Evolutionary conservation across 306 rosid species (phyloP).

Genomic region (Glycyrrhiza uralensis): DNA sequence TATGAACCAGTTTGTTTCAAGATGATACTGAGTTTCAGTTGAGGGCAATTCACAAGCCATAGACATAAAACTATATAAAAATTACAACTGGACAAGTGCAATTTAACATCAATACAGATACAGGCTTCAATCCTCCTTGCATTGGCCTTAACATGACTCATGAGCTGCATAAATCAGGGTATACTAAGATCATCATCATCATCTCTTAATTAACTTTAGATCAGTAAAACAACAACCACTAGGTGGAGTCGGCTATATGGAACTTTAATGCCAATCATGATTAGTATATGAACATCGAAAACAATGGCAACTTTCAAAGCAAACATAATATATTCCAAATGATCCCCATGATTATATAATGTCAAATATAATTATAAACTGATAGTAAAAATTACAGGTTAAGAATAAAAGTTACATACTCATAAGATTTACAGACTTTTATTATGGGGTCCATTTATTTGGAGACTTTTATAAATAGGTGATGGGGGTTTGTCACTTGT

Average conservation of each 20-base stretch:
- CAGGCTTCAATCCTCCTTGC: not conserved
- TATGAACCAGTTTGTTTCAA: too few relatives aligned
- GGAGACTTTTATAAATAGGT: not conserved
- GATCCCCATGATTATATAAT: not conserved
- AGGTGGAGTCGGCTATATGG: too few relatives aligned
- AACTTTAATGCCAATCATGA: not conserved
- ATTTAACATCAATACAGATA: not conserved
- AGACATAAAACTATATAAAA: not conserved
- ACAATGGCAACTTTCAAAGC: not conserved
- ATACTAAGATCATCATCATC: not conserved
- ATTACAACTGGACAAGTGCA: not conserved
- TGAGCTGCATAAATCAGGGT: not conserved
- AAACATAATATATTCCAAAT: too few relatives aligned
- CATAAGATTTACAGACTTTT: not conserved
- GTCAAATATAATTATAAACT: not conserved
- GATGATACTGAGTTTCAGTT: not conserved
- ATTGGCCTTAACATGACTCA: not conserved
- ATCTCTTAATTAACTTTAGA: not conserved
- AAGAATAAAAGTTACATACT: not conserved
- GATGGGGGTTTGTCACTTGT: constrained; percentile 35
- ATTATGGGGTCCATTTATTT: not conserved
- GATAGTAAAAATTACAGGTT: not conserved
- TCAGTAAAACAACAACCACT: too few relatives aligned
- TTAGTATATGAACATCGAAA: not conserved
- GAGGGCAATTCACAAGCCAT: not conserved